Conservation (phyloP, 805 yeast genomes). For the Pichia occidentalis region DNA sequence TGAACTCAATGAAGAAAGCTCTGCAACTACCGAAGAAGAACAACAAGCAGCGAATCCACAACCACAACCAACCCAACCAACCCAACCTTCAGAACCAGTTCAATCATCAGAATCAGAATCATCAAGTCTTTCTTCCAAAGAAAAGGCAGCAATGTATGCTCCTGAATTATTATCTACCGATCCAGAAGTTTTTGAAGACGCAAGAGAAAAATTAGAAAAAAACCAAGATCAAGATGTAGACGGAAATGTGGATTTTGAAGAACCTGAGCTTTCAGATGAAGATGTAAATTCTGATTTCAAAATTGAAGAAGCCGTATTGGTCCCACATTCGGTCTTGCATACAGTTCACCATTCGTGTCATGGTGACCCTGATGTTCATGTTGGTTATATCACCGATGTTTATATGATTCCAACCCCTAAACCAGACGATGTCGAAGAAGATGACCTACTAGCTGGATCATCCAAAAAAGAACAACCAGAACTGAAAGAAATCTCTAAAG, state of each 20-base stretch:
- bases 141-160: slow-evolving; percentile 3
- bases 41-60: background rate
- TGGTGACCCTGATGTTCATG: slow-evolving; percentile 16
- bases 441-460: background rate
- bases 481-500: no score
- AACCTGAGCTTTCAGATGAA: background rate
- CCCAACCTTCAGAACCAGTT: background rate
- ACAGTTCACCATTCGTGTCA: slow-evolving; percentile 14
- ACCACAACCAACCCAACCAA: slow-evolving; percentile 2
- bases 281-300: slow-evolving; percentile 6
- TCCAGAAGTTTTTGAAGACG: slow-evolving; percentile 10
- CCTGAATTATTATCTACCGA: slow-evolving; percentile 10
- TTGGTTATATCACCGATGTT: slow-evolving; percentile 13
- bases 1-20: background rate
- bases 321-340: slow-evolving; percentile 13
- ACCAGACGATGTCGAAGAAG: slow-evolving; percentile 3
- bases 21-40: background rate
- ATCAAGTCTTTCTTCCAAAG: background rate
- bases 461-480: background rate
- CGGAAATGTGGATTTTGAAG: background rate
- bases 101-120: background rate
- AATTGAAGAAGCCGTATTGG: slow-evolving; percentile 11
- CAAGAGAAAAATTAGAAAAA: background rate
- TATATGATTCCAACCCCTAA: slow-evolving; percentile 1
- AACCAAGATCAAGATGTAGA: background rate